phyloP scores from a whole-genome alignment of 441 rosid genomes.

The Sinapis alba region DNA sequence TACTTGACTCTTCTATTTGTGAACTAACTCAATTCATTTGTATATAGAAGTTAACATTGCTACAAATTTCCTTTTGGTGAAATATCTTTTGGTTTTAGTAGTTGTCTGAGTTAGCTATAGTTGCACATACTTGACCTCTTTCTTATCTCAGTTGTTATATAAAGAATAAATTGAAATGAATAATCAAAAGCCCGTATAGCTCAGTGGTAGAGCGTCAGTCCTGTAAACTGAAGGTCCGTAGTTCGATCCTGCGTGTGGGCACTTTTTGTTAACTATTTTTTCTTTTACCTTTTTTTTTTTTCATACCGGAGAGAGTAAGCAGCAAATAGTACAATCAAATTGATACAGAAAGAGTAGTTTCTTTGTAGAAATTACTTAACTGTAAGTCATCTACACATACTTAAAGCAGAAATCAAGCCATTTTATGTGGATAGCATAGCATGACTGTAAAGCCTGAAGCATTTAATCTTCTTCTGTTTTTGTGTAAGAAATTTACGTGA shows the following conservation, averaged over 20 bases:
- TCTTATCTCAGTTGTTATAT: not conserved
- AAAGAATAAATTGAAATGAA: not conserved
- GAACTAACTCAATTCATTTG: slow-evolving; percentile 1
- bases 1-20: not conserved
- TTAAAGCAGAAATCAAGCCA: too few species aligned
- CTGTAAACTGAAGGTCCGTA: slow-evolving; percentile 96
- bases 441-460: not conserved
- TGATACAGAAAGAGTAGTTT: too few species aligned
- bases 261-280: slow-evolving; percentile 20
- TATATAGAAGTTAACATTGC: slow-evolving; percentile 1
- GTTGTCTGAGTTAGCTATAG: not conserved
- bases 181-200: slow-evolving; percentile 63
- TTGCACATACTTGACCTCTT: not conserved
- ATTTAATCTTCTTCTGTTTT: not conserved
- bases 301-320: not conserved
- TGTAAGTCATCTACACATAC: too few species aligned
- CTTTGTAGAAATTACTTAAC: too few species aligned
- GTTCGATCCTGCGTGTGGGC: slow-evolving; percentile 99
- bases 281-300: not conserved
- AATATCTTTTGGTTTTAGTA: not conserved
- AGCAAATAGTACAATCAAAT: not conserved
- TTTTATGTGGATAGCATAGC: too few species aligned
- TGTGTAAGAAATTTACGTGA: not conserved
- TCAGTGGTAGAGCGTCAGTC: slow-evolving; percentile 99
- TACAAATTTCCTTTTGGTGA: not conserved